phyloP scores from a whole-genome alignment of 2,329 filamentous ascomycete genomes.

The Beauveria sp. region DNA sequence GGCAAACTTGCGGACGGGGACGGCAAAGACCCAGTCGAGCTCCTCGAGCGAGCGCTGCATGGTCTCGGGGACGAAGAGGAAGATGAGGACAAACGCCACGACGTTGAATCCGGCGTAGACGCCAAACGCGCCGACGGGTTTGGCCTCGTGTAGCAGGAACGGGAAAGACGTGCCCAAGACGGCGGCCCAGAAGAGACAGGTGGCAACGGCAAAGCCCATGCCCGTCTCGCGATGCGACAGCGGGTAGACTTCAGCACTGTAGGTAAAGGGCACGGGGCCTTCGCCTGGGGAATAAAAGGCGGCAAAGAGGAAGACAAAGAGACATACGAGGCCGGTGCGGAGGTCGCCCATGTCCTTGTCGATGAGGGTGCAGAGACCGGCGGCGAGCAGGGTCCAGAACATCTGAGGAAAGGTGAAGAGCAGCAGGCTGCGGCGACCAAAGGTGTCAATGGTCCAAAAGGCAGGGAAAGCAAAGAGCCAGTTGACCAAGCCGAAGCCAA shows the following conservation, averaged over 20 bases:
- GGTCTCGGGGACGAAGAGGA: constrained; percentile 50
- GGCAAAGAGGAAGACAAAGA: constrained; percentile 51
- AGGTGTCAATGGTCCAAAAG: constrained; percentile 51
- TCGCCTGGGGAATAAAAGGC: constrained; percentile 47
- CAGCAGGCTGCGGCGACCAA: constrained; percentile 45
- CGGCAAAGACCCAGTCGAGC: constrained; percentile 54
- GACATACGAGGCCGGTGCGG: constrained; percentile 38
- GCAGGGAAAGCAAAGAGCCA: constrained; percentile 52
- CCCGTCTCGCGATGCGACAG: constrained; percentile 64
- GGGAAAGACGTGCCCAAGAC: constrained; percentile 57
- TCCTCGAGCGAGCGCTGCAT: constrained; percentile 47
- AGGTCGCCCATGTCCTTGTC: constrained; percentile 24
- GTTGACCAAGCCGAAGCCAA: constrained; percentile 51
- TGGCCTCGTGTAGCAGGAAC: constrained; percentile 39
- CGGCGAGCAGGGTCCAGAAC: constrained; percentile 33
- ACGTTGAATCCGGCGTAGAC: constrained; percentile 50
- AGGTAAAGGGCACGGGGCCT: constrained; percentile 60
- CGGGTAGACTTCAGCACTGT: constrained; percentile 62
- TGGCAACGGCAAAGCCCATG: constrained; percentile 63
- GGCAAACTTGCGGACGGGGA: constrained; percentile 49
- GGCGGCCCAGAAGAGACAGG: constrained; percentile 52
- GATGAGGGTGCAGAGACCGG: constrained; percentile 47
- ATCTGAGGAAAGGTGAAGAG: constrained; percentile 36
- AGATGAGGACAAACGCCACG: constrained; percentile 47
- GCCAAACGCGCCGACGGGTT: constrained; percentile 42